Conservation (phyloP, 192 early-diverging fungal species). For the Cetraspora pellucida region DNA sequence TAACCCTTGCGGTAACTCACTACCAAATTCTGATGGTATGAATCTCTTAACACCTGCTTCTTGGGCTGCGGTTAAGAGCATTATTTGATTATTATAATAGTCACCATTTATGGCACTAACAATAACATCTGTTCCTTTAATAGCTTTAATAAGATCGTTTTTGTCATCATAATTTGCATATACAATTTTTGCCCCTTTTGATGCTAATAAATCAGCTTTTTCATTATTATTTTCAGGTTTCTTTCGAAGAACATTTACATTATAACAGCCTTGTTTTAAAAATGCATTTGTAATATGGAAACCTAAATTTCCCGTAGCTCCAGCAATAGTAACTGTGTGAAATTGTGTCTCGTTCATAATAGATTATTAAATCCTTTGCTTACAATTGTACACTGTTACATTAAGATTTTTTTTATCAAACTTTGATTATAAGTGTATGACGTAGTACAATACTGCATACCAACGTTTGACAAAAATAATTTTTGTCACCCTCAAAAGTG, state of each 20-base stretch:
- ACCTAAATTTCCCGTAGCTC: not conserved
- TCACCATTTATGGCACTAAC: not conserved
- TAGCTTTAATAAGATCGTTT: conserved; percentile 16
- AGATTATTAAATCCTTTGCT: not conserved
- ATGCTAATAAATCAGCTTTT: conserved; percentile 3
- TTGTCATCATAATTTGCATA: conserved; percentile 18
- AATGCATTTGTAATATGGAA: not conserved
- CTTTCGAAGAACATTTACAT: not conserved
- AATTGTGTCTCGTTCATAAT: not conserved
- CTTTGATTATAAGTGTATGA: too few species aligned
- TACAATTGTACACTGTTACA: too few species aligned
- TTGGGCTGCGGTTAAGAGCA: not conserved
- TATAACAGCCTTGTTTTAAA: not conserved
- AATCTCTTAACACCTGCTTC: conserved; percentile 22
- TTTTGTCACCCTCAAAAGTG: too few species aligned
- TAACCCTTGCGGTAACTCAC: not conserved
- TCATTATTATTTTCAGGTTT: not conserved
- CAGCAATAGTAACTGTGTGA: not conserved
- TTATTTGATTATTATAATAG: not conserved
- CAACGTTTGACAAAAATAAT: too few species aligned
- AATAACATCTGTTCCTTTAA: conserved; percentile 22
- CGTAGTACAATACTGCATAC: too few species aligned
- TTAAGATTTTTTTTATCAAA: too few species aligned
- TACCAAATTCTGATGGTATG: conserved; percentile 28
- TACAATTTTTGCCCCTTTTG: conserved; percentile 14